Evolutionary conservation across 148 eudicot species (phyloP).

Genomic region (Tetragonia tetragonoides): DNA sequence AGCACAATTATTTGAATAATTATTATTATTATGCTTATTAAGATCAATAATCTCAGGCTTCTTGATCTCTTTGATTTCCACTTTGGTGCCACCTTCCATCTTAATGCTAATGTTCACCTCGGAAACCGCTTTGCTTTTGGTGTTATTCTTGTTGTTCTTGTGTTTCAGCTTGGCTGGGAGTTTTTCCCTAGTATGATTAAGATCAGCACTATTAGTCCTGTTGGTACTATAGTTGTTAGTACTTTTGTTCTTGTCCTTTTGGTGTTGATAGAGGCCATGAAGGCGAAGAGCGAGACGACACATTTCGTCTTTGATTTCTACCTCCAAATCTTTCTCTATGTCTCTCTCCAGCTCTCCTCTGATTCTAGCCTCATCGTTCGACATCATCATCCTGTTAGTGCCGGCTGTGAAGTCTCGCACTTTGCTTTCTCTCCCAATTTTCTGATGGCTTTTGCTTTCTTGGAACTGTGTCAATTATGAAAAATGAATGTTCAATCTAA

Average conservation of each 20-base stretch:
- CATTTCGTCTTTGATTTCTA: conserved; percentile 67
- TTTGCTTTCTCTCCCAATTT: neutral
- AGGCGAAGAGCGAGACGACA: conserved; percentile 55
- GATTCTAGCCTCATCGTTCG: conserved; percentile 50
- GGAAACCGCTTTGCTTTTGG: conserved; percentile 16
- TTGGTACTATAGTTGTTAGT: no score
- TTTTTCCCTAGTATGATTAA: neutral
- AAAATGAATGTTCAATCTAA: neutral
- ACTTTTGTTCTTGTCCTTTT: conserved; percentile 26
- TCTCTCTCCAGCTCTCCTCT: conserved; percentile 58
- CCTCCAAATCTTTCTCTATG: conserved; percentile 56
- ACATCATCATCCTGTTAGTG: conserved; percentile 21
- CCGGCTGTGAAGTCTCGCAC: neutral
- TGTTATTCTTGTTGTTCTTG: neutral
- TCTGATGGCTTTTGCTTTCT: no score
- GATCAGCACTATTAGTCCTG: neutral
- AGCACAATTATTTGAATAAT: neutral
- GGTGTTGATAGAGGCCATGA: conserved; percentile 53
- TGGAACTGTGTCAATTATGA: neutral
- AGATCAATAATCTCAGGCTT: conserved; percentile 14
- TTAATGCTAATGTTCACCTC: conserved; percentile 60
- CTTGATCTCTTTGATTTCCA: conserved; percentile 55
- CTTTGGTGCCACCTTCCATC: conserved; percentile 54
- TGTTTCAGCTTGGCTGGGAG: neutral
- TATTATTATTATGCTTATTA: neutral